These are phyloP conservation scores for Rhizophagus clarus DNA, from an alignment of 192 early-diverging fungal genomes.

Conservation along the genomic window DNA sequence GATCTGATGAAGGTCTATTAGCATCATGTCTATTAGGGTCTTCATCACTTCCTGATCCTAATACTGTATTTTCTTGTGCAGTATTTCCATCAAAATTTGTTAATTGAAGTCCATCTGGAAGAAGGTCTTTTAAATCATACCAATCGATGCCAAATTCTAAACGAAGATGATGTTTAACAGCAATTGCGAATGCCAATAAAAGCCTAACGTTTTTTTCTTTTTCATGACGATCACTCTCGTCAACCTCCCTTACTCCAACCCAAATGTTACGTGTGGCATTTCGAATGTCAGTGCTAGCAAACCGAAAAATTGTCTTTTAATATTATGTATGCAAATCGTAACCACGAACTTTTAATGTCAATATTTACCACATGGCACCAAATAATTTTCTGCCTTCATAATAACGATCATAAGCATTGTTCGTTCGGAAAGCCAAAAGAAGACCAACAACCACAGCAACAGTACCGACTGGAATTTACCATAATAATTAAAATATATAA, in stretches of 20 bases:
- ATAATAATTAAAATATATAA: not conserved
- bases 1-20: not conserved
- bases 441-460: slow-evolving; percentile 67
- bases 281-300: slow-evolving; percentile 56
- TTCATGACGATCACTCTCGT: slow-evolving; percentile 47
- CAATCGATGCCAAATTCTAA: slow-evolving; percentile 62
- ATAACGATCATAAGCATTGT: slow-evolving; percentile 73
- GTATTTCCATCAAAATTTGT: slow-evolving; percentile 17
- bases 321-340: not conserved
- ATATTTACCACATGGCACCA: slow-evolving; percentile 49
- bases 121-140: slow-evolving; percentile 54
- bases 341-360: slow-evolving; percentile 47
- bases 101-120: slow-evolving; percentile 41
- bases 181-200: slow-evolving; percentile 56
- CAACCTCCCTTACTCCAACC: slow-evolving; percentile 50
- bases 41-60: not conserved
- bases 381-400: slow-evolving; percentile 82
- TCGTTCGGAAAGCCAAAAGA: slow-evolving; percentile 83
- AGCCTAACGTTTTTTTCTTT: slow-evolving; percentile 57
- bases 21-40: slow-evolving; percentile 11
- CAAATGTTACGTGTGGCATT: slow-evolving; percentile 68
- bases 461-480: slow-evolving; percentile 41
- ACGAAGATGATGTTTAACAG: slow-evolving; percentile 64
- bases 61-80: not conserved
- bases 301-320: not conserved